Conservation (phyloP, 495 filamentous ascomycete genomes). For the Hyaloscypha hepaticicola region DNA sequence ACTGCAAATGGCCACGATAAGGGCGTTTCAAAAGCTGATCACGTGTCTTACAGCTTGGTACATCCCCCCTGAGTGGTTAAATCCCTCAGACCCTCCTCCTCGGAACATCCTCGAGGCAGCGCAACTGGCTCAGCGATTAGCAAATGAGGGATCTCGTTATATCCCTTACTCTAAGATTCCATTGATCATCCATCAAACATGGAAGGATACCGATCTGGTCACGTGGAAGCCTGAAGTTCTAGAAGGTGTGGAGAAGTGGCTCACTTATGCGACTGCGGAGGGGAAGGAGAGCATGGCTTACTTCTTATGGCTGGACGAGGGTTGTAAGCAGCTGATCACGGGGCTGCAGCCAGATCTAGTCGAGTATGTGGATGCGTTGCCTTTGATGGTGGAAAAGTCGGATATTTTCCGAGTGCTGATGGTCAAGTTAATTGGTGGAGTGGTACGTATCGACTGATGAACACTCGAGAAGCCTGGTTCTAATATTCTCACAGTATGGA, state of each 20-base stretch:
- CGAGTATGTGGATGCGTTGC: slow-evolving; percentile 15
- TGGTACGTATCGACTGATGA: neutral
- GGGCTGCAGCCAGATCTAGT: slow-evolving; percentile 17
- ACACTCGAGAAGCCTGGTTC: neutral
- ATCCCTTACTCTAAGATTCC: slow-evolving; percentile 25
- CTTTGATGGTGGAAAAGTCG: slow-evolving; percentile 16
- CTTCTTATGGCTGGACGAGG: slow-evolving; percentile 29
- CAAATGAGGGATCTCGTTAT: neutral
- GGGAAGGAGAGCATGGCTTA: slow-evolving; percentile 23
- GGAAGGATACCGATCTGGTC: slow-evolving; percentile 26
- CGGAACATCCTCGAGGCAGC: slow-evolving; percentile 1
- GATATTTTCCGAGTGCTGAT: neutral
- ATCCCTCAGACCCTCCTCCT: neutral
- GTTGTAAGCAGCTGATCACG: slow-evolving; percentile 14
- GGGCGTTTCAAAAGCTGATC: neutral
- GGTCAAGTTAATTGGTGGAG: neutral
- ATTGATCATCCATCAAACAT: slow-evolving; percentile 29
- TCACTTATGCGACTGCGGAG: slow-evolving; percentile 10
- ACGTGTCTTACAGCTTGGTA: neutral
- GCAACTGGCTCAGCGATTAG: neutral
- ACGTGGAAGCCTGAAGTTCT: slow-evolving; percentile 20
- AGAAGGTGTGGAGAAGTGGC: slow-evolving; percentile 27
- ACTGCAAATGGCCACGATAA: neutral
- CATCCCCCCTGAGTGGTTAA: neutral
- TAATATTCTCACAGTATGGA: neutral